Evolutionary conservation across 164 flowering plant species (phyloP).

Genomic region (Saururus chinensis): DNA sequence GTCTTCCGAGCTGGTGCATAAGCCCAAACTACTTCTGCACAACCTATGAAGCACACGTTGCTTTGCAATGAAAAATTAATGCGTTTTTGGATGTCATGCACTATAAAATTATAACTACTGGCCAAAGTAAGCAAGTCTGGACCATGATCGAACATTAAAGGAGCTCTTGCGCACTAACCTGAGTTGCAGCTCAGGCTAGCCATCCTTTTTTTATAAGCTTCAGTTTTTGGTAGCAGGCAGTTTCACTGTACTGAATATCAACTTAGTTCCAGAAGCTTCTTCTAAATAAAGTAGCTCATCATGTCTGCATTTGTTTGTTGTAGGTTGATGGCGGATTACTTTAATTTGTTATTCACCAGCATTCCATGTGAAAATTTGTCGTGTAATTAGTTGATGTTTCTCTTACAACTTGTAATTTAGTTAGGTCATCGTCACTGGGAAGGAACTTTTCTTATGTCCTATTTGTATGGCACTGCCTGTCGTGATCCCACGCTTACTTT

Average conservation of each 20-base stretch:
- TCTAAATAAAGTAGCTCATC: background rate
- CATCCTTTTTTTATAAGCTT: too few species aligned
- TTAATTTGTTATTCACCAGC: background rate
- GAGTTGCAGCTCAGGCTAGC: too few species aligned
- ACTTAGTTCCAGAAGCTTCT: background rate
- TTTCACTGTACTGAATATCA: background rate
- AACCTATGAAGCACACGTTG: too few species aligned
- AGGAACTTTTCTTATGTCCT: background rate
- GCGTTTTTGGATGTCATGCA: too few species aligned
- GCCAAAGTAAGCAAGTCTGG: too few species aligned
- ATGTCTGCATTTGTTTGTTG: background rate
- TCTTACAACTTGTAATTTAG: background rate
- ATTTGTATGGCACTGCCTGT: background rate
- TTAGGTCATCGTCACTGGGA: background rate
- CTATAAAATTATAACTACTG: too few species aligned
- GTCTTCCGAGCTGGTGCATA: too few species aligned
- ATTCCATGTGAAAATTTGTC: constrained; percentile 2
- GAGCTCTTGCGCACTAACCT: too few species aligned
- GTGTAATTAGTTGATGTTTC: background rate
- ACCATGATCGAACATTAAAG: too few species aligned
- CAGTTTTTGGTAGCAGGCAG: too few species aligned
- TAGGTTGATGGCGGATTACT: background rate
- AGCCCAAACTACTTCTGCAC: too few species aligned
- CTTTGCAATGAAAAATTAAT: too few species aligned
- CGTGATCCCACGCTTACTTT: background rate